Percentiles rank a stretch among this genome's conserved stretches.
phyloP scores from a whole-genome alignment of 2,329 filamentous ascomycete genomes.

The Nectriaceae sp. region DNA sequence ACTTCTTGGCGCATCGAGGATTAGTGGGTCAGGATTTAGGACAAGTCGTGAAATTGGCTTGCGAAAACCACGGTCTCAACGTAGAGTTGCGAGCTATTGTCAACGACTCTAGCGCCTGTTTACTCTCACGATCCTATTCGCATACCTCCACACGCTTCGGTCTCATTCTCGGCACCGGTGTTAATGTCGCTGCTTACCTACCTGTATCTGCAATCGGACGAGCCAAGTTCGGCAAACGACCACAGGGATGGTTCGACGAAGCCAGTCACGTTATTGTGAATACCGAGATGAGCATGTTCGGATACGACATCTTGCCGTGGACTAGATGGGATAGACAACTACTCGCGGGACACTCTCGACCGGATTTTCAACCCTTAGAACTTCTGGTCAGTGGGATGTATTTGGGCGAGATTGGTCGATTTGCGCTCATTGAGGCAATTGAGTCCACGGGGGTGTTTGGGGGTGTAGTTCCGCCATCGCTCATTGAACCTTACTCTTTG shows the following conservation, averaged over 20 bases:
- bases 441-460: conserved; percentile 55
- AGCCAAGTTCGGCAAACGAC: conserved; percentile 58
- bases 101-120: conserved; percentile 68
- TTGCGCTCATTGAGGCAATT: conserved; percentile 61
- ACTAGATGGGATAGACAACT: conserved; percentile 63
- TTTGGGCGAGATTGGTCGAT: conserved; percentile 64
- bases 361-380: conserved; percentile 64
- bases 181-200: conserved; percentile 66
- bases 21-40: conserved; percentile 62
- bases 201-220: conserved; percentile 57
- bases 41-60: conserved; percentile 57
- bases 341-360: conserved; percentile 53
- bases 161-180: conserved; percentile 67
- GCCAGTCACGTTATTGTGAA: conserved; percentile 67
- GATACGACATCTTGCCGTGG: conserved; percentile 56
- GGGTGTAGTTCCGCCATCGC: conserved; percentile 55
- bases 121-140: conserved; percentile 64
- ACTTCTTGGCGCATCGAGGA: conserved; percentile 60
- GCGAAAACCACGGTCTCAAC: conserved; percentile 50
- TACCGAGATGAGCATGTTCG: conserved; percentile 69
- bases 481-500: conserved; percentile 56
- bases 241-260: conserved; percentile 56
- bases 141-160: conserved; percentile 61
- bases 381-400: conserved; percentile 67
- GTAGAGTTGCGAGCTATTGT: conserved; percentile 62